These are phyloP conservation scores for Neurospora tetraspora DNA, from an alignment of 495 filamentous ascomycete genomes.

Conservation along the genomic window DNA sequence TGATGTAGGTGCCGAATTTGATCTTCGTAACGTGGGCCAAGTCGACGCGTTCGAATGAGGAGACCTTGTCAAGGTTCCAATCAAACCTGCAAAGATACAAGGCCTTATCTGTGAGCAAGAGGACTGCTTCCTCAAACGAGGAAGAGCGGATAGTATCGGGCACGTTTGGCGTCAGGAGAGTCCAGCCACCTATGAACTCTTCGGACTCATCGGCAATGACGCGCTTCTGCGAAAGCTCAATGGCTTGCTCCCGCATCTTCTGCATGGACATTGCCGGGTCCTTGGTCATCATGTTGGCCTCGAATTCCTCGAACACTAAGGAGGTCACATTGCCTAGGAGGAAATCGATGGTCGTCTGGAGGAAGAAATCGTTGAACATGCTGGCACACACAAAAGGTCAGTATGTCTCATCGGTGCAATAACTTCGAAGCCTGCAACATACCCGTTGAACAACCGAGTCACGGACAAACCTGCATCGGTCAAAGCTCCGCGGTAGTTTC, in stretches of 20 bases:
- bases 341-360: conserved; percentile 88
- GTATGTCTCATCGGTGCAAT: neutral
- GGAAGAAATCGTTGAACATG: conserved; percentile 93
- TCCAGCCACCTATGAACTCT: conserved; percentile 80
- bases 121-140: conserved; percentile 74
- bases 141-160: conserved; percentile 58
- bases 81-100: conserved; percentile 85
- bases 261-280: conserved; percentile 81
- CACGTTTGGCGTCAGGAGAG: conserved; percentile 44
- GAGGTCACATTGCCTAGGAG: conserved; percentile 80
- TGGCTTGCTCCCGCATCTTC: conserved; percentile 75
- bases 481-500: conserved; percentile 81
- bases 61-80: conserved; percentile 86
- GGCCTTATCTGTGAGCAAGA: conserved; percentile 75
- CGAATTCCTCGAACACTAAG: conserved; percentile 82
- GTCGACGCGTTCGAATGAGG: conserved; percentile 78
- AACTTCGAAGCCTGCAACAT: conserved; percentile 1
- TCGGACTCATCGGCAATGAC: conserved; percentile 75
- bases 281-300: conserved; percentile 73
- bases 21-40: conserved; percentile 61
- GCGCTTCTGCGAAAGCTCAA: conserved; percentile 74
- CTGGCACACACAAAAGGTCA: conserved; percentile 45
- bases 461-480: conserved; percentile 89
- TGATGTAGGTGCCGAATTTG: conserved; percentile 77
- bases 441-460: conserved; percentile 56